Evolutionary conservation across 441 rosid species (phyloP).

Genomic region (Biscutella laevigata): DNA sequence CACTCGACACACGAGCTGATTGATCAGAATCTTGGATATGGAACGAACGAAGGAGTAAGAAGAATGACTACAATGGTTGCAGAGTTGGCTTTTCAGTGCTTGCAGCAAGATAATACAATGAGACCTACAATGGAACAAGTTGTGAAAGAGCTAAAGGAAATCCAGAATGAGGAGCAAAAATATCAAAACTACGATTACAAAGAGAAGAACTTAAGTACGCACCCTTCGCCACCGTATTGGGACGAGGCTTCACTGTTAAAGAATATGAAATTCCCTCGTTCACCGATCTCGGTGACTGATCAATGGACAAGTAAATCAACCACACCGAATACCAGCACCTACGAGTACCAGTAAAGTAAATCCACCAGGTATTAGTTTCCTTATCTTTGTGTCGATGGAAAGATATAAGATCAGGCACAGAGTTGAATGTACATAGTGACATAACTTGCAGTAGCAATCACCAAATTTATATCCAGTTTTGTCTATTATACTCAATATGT

Average conservation of each 20-base stretch:
- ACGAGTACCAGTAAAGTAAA: conserved; percentile 5
- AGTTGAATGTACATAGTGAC: conserved; percentile 16
- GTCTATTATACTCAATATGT: conserved; percentile 11
- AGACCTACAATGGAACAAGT: conserved; percentile 68
- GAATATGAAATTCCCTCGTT: conserved; percentile 28
- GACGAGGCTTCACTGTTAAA: conserved; percentile 33
- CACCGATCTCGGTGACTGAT: conserved; percentile 55
- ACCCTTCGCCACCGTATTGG: conserved; percentile 33
- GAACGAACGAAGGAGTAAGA: conserved; percentile 29
- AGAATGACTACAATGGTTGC: conserved; percentile 53
- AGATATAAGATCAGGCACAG: background rate
- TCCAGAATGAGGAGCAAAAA: conserved; percentile 18
- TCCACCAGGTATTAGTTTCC: conserved; percentile 4
- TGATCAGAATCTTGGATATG: conserved; percentile 45
- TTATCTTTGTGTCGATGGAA: conserved; percentile 7
- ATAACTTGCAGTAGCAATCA: conserved; percentile 10
- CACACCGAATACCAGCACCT: conserved; percentile 32
- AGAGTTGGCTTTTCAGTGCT: conserved; percentile 54
- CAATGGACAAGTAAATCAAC: conserved; percentile 48
- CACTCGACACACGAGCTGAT: conserved; percentile 41
- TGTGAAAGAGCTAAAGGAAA: conserved; percentile 35
- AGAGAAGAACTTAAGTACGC: conserved; percentile 12
- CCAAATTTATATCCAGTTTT: conserved; percentile 8
- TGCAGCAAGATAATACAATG: conserved; percentile 57
- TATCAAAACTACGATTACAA: conserved; percentile 9